Conservation (phyloP, 345 rosid species). For the Schrenkiella parvula region DNA sequence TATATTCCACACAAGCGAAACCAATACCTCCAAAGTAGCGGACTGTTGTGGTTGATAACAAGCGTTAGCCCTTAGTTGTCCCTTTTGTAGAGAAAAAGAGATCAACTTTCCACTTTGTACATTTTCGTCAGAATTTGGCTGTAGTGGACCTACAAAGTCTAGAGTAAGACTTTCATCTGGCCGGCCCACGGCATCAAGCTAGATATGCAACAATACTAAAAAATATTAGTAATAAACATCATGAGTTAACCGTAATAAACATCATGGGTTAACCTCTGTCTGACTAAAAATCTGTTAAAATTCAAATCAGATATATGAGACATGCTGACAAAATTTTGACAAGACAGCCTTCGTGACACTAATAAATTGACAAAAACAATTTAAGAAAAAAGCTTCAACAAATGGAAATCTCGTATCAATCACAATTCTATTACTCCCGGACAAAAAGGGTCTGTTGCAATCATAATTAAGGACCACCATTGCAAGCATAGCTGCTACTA, state of each 20-base stretch:
- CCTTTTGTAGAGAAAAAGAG: constrained; percentile 85
- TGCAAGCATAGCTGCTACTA: constrained; percentile 6
- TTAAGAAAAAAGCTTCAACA: not conserved
- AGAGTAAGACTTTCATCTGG: constrained; percentile 89
- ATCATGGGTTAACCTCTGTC: not conserved
- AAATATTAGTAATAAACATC: constrained; percentile 6
- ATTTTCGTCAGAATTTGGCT: constrained; percentile 49
- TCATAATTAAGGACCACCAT: not conserved
- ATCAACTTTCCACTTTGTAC: constrained; percentile 60
- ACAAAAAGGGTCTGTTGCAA: not conserved
- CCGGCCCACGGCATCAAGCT: constrained; percentile 88
- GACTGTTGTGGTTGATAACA: constrained; percentile 71
- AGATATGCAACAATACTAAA: constrained; percentile 33
- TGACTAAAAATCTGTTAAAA: not conserved
- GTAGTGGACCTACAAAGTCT: constrained; percentile 69
- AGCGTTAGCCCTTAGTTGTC: constrained; percentile 79
- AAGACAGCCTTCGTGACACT: not conserved
- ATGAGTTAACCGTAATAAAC: too few relatives aligned
- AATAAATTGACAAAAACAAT: not conserved
- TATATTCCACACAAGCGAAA: constrained; percentile 5
- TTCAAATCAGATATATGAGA: constrained; percentile 9
- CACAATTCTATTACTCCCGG: not conserved
- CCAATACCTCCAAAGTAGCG: constrained; percentile 80
- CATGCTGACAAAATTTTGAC: not conserved
- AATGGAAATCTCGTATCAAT: not conserved